Evolutionary conservation across 495 filamentous ascomycete genomes (phyloP).

Genomic region (Hypoxylon intermedium): DNA sequence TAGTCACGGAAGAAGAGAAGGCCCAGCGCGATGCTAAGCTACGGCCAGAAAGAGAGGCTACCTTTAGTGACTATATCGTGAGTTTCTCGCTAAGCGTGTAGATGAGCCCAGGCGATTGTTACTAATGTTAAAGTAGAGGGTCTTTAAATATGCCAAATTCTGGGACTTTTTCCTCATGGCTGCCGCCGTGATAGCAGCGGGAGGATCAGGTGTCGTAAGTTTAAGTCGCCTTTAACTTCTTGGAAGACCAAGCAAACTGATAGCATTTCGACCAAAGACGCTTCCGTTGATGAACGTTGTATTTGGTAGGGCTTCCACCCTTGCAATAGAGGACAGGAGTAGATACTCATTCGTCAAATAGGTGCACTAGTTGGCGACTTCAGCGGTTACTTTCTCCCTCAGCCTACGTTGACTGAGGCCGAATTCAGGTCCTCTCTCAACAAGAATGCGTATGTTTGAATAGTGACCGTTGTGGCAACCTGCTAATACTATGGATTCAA

Average conservation of each 20-base stretch:
- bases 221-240: neutral
- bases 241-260: slow-evolving; percentile 1
- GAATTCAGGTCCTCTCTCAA: slow-evolving; percentile 38
- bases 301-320: slow-evolving; percentile 30
- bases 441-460: slow-evolving; percentile 32
- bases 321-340: neutral
- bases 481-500: slow-evolving; percentile 20
- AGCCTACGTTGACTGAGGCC: slow-evolving; percentile 27
- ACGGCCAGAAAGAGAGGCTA: slow-evolving; percentile 52
- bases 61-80: slow-evolving; percentile 49
- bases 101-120: neutral
- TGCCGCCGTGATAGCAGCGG: slow-evolving; percentile 39
- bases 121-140: slow-evolving; percentile 37
- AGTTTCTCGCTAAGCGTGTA: slow-evolving; percentile 2
- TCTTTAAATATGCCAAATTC: slow-evolving; percentile 54
- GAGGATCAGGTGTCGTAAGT: slow-evolving; percentile 42
- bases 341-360: slow-evolving; percentile 28
- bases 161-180: slow-evolving; percentile 51
- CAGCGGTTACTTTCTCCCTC: slow-evolving; percentile 39
- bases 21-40: slow-evolving; percentile 39
- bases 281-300: slow-evolving; percentile 41
- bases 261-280: slow-evolving; percentile 21
- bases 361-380: slow-evolving; percentile 42
- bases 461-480: too few relatives aligned
- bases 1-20: slow-evolving; percentile 32